These are phyloP conservation scores for Andrographis paniculata DNA, from an alignment of 305 asterid genomes.

Conservation along the genomic window DNA sequence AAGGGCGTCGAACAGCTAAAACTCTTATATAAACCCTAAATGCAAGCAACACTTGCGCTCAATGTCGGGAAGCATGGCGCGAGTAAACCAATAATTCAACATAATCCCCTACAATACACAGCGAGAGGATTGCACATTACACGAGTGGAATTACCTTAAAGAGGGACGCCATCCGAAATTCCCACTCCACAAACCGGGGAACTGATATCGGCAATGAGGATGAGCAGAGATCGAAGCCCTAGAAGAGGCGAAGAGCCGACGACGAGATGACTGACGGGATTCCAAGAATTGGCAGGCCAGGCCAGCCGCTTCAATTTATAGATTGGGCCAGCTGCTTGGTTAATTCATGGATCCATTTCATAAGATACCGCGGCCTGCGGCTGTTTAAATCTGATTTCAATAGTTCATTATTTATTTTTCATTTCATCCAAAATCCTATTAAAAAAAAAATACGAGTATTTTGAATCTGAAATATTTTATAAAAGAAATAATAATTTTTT, in stretches of 20 bases:
- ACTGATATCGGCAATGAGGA: slow-evolving; percentile 3
- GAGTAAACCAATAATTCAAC: slow-evolving; percentile 9
- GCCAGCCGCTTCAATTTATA: no score
- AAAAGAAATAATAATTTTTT: no score
- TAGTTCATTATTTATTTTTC: no score
- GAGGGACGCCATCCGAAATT: slow-evolving; percentile 36
- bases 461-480: no score
- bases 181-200: slow-evolving; percentile 2
- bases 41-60: slow-evolving; percentile 7
- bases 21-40: slow-evolving; percentile 7
- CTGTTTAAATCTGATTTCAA: no score
- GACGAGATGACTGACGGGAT: no score
- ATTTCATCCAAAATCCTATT: no score
- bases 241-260: not conserved
- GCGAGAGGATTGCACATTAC: not conserved
- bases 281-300: no score
- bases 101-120: slow-evolving; percentile 1
- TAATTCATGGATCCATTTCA: no score
- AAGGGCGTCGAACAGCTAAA: not conserved
- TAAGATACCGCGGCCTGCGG: no score
- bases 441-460: no score
- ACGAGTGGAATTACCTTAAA: slow-evolving; percentile 29
- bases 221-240: slow-evolving; percentile 23
- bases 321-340: no score
- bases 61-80: slow-evolving; percentile 11